Evolutionary conservation across 2,329 filamentous ascomycete genomes (phyloP).

Genomic region (Mollisiaceae sp.): DNA sequence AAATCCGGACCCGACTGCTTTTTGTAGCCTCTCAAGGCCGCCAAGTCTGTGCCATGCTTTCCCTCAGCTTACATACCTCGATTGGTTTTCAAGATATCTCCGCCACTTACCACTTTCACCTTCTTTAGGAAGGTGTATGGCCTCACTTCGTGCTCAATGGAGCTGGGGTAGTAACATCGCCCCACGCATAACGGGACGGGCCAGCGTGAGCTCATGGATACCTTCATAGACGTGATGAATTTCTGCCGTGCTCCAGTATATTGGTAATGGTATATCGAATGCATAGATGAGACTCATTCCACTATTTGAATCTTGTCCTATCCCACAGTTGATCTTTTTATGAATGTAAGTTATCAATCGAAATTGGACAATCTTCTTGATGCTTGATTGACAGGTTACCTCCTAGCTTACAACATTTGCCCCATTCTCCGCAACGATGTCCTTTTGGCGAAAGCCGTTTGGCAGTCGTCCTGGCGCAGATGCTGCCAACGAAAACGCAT

Average conservation of each 20-base stretch:
- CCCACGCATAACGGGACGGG: background rate
- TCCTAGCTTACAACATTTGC: background rate
- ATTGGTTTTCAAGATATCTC: background rate
- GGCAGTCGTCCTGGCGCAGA: background rate
- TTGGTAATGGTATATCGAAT: background rate
- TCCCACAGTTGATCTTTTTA: no score
- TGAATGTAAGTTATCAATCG: no score
- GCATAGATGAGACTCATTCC: background rate
- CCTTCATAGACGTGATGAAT: background rate
- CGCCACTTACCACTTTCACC: no score
- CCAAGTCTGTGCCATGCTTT: background rate
- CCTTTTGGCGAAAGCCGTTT: slow-evolving; percentile 10
- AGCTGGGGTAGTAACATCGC: background rate
- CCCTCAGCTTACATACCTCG: background rate
- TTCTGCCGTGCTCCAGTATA: no score
- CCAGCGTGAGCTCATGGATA: background rate
- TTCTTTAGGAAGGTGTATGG: background rate
- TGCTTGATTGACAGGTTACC: background rate
- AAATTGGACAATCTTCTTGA: background rate
- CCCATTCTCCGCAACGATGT: background rate
- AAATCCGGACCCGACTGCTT: background rate
- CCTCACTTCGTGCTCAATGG: background rate
- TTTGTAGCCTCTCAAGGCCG: background rate
- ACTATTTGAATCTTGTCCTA: background rate
- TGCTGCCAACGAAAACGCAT: background rate